Evolutionary conservation across 2,329 filamentous ascomycete genomes (phyloP), one percentile per base, ranked within the genome.

Genomic region (Aspergillus sp.): DNA sequence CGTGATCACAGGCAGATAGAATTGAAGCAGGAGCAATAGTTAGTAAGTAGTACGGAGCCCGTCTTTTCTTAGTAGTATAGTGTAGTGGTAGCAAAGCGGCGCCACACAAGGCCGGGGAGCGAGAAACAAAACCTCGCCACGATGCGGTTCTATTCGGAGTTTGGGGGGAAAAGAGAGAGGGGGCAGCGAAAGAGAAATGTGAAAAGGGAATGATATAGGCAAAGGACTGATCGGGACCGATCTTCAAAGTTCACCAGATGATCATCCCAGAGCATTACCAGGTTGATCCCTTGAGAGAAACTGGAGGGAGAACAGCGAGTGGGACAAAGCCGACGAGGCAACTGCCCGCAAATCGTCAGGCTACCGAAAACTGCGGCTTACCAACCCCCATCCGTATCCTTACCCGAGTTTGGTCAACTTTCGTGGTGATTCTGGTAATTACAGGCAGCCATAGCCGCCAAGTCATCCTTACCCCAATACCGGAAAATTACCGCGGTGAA

Each of bases 261-360:
- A 49, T 49, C 45, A 49, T 15, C 45, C 25, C 21, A n/a, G 45
- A 36, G 21, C 21, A 25, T 49, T 50, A 30, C 47, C 47, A 50
- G 47, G 47, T 30, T 50, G 47, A 30, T 50, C 47, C 25, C 30
- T 50, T n/a, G 25, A 50, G 25, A 17, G 25, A 12, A 4, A 13
- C 32, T 13, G 5, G 15, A 17, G n/a, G 17, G 47, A 23, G 21
- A 19, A 25, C 21, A 15, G 21, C 21, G 23, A 49, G 45, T 49
- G 45, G 45, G 47, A 30, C 47, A 50, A 36, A 30, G 47, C 28
- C 41, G 47, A 50, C 47, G n/a, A 50, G 47, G 47, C 47, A 50
- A 50, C 47, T 50, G 25, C 23, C n/a, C 45, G 25, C n/a, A 28
- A 50, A 50, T 50, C 47, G 47, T 50, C 47, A 50, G 47, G 47